Base-by-base conservation (phyloP, 2,329 filamentous ascomycete genomes). In the Fusarium musae region DNA sequence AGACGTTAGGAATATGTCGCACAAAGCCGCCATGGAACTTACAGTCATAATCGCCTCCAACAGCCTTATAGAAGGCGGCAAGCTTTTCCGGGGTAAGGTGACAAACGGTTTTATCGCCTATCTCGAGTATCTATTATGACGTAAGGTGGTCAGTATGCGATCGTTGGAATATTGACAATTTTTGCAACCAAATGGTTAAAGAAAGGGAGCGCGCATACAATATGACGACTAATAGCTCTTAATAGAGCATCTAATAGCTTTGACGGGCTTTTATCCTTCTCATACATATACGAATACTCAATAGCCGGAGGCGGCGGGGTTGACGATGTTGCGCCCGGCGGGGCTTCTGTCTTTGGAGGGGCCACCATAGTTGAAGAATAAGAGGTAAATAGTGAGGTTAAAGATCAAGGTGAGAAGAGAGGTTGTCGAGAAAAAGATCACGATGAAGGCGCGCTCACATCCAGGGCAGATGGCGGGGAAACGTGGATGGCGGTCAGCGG, bases 1-100 rank as follows among this genome's bases (percentile, higher is more conserved):
- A 42, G 23, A n/a, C 37, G 40, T 76, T 50, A 77, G 69, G 12
- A 12, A n/a, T 8, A 28, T 5, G 21, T 21, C 11, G 19, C 13
- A 36, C 10, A 28, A 59, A 75, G 71, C 63, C 19, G 19, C 21
- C 9, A 21, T 32, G 21, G 7, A 17, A 77, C 83, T 72, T 77
- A 91, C 89, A 84, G 79, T 96, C 93, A 81, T 93, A 94, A 78
- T 95, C 89, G 50, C 92, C 92, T 63, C 93, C 93, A 21, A 94
- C 92, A 34, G 87, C 85, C 78, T 90, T 90, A 83, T 96, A 96
- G 79, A 95, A 96, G 43, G 88, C 86, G n/a, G 93, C 91, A 46
- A 96, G 84, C 79, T 95, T 94, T 59, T 87, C 83, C 0, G 93
- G 92, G 10, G 88, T 93, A 42, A 93, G 81, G 56, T 84, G 81